These are phyloP conservation scores for Paramecium pentaurelia DNA, from an alignment of 73 alveolate species.

Conservation along the genomic window DNA sequence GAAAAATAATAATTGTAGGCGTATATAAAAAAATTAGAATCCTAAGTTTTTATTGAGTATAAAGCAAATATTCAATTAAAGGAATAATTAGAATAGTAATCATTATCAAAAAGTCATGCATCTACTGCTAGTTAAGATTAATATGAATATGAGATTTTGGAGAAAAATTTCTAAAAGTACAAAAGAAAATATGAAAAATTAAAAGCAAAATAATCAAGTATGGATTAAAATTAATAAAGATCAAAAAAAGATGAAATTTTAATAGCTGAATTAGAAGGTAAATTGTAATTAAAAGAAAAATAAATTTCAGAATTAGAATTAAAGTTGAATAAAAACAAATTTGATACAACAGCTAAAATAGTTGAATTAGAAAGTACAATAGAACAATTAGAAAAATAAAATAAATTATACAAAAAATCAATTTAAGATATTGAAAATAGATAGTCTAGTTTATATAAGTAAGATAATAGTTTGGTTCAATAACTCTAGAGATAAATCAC, in stretches of 20 bases:
- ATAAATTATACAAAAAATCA: neutral
- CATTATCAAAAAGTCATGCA: neutral
- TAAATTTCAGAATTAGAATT: neutral
- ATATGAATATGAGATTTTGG: neutral
- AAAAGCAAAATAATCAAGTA: neutral
- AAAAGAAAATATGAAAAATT: neutral
- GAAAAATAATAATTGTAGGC: neutral
- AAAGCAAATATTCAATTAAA: neutral
- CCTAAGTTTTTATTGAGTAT: neutral
- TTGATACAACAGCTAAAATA: neutral
- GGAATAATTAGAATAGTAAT: neutral
- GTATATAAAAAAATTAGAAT: neutral
- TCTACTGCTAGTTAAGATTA: neutral
- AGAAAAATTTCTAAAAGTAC: neutral
- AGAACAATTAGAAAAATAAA: neutral
- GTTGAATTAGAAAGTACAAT: neutral
- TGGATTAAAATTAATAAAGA: neutral
- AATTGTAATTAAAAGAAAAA: neutral
- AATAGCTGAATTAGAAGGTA: neutral
- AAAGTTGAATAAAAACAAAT: neutral
- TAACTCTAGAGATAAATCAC: neutral
- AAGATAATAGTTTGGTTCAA: neutral
- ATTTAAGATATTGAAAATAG: neutral
- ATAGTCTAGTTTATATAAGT: neutral
- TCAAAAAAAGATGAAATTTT: neutral